Evolutionary conservation across 139 green algal species (phyloP), one percentile per base, ranked within the genome.

Genomic region (Chlorella vulgaris): DNA sequence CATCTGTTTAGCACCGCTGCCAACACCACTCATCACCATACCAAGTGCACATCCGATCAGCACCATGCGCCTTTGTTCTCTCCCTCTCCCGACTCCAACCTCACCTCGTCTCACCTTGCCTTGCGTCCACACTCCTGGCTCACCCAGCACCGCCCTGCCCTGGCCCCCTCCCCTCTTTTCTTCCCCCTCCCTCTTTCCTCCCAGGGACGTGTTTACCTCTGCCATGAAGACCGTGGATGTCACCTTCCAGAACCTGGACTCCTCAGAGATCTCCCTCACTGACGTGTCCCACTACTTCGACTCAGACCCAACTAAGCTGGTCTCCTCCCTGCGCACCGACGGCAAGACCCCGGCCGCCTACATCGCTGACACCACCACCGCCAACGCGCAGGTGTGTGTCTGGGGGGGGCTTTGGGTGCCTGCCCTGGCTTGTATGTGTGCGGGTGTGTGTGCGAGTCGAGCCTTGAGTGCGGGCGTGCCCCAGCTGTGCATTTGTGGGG

Each of bases 181-280:
- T 10, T 21, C 26, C 62, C 29, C n/a, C 62, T 13, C 62, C 62
- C 29, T 29, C 58, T 6, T 24, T 29, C 21, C 58, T 24, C 15
- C 18, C 55, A 65, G 93, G 43, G 94, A 96, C 13, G 89, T 96
- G 51, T 99, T 99, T 83, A 94, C 98, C 90, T 84, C 85, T 22
- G 92, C 97, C n/a, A 94, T 99, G 86, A 97, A 96, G 85, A 99
- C 92, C 0, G 97, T 99, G 36, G 97, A 99, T 78, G 91, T 94
- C n/a, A 99, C 97, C 19, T 99, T 99, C 96, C 92, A 93, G 69
- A 99, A 99, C 90, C 89, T 99, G 71, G 97, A 99, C 89, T 97
- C 91, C 28, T 95, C 85, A 63, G 97, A 99, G 92, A 99, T 99
- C 87, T 96, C 89, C 2, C 89, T 99, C 8, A 99, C 97, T 3